These are phyloP conservation scores for Cylindrodendrum hubeiense DNA, from an alignment of 2,329 filamentous ascomycete species.

Conservation along the genomic window DNA sequence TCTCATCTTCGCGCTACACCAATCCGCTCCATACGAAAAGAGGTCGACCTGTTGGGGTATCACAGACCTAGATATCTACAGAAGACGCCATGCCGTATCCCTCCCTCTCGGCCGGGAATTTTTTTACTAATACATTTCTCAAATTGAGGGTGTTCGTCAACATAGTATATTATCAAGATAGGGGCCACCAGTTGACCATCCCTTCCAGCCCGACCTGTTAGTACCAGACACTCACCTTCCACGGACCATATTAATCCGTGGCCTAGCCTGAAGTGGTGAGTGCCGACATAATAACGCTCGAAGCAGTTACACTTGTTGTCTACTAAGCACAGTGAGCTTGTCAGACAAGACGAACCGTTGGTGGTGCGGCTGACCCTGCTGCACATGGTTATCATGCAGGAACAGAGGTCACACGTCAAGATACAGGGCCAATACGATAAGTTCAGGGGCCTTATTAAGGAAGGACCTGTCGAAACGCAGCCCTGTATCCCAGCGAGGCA, in stretches of 20 bases:
- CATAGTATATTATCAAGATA: no score
- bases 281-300: not conserved
- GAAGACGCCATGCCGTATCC: no score
- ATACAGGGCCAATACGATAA: not conserved
- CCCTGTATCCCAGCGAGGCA: not conserved
- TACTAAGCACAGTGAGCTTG: not conserved
- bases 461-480: not conserved
- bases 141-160: no score
- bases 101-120: no score
- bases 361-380: not conserved
- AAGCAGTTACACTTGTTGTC: not conserved
- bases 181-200: no score
- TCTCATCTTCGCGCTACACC: no score
- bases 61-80: no score
- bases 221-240: not conserved
- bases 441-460: not conserved
- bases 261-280: not conserved
- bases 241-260: not conserved
- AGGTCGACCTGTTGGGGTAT: no score
- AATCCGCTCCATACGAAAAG: no score
- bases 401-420: not conserved
- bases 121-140: no score
- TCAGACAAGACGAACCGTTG: not conserved
- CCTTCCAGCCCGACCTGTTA: not conserved
- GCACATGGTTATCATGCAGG: not conserved